Evolutionary conservation across 1,284 basidiomycete species (phyloP), one percentile per base, ranked within the genome.

Genomic region (Phaffia rhodozyma): DNA sequence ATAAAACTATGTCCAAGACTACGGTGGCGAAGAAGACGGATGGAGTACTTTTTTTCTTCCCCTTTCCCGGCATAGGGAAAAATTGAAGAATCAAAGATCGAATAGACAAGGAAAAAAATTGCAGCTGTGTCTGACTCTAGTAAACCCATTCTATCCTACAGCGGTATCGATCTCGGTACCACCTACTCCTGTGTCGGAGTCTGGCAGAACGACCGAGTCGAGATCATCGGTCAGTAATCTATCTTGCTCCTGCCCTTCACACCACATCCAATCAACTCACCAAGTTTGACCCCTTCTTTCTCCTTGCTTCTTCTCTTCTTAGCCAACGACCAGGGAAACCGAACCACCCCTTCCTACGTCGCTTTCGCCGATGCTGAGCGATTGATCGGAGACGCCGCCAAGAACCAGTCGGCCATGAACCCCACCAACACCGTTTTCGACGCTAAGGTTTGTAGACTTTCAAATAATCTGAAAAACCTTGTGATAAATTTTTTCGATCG

Each of bases 331-430:
- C 79, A 96, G 88, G 94, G 93, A 75, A 97, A 97, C 86, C 86
- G 94, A 71, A 97, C 94, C 72, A 97, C 94, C 65, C 94, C 94
- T 65, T 98, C 94, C 71, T 97, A 97, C 80, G 94, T 97, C 78
- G 91, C 94, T 72, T 97, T 98, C 84, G 93, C 91, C 70, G 80
- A 90, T 68, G 89, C 89, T 77, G 94, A 98, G 84, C 92, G 94
- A 82, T 81, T 65, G 59, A 65, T 65, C 38, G 63, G 63, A 57
- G 63, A 65, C 48, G 91, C 91, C 72, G 94, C 93, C 70, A 97
- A 97, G 83, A 97, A 97, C 80, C 86, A 91, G 81, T 85, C 87
- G 71, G 90, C 92, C 74, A 92, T 92, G 90, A 93, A 92, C 83
- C 90, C 91, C 69, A 82, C 82, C 74, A 93, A 94, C 83, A 96